Base-by-base conservation (phyloP, 768 basidiomycete species). In the Amanita exitialis region DNA sequence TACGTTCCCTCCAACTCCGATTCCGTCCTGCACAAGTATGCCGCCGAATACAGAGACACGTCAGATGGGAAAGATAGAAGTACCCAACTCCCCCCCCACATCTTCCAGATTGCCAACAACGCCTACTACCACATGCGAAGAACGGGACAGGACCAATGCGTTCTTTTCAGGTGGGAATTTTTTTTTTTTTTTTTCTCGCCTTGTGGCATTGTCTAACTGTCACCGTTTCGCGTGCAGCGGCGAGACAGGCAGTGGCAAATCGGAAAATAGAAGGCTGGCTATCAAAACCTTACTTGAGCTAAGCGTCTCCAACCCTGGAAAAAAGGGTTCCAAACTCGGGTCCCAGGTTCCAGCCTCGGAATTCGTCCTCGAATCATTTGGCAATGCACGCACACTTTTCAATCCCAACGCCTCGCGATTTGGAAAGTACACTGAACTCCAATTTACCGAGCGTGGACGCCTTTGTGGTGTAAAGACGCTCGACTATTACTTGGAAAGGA, bases 361-460 rank as follows among this genome's bases (percentile, higher is more conserved):
- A 72, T 97, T 92, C 65, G 90, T 97, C 54, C 83, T 97, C 55
- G 93, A 98, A 65, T 74, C 90, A 1, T 98, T 98, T 62, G 95
- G 95, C 13, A 87, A 89, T 58, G 90, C 94, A 16, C 85, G 90
- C 53, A 91, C 91, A 1, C 79, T 91, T 50, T 86, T 90, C 70
- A 96, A 97, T 62, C 79, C 90, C 43, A 96, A 96, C 61, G 94
- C 95, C 12, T 97, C 96, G 27, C 86, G 92, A 44, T 96, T 95
- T 62, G 96, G 95, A 51, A 93, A 95, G 65, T 99, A 99, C 65
- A 96, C 93, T 41, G 96, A 99, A 62, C 77, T 99, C 0, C 96
- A 98, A 67, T 98, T 97, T 70, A 89, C 80, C 47, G 93, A 97
- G 30, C 84, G 88, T 18, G 94, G 94, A 6, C 78, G 93, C 3